A percentile compares a stretch with the other conserved stretches of the same genome.
Evolutionary conservation across 2,329 filamentous ascomycete species (phyloP).

Genomic region (Calonectria leucothoes): DNA sequence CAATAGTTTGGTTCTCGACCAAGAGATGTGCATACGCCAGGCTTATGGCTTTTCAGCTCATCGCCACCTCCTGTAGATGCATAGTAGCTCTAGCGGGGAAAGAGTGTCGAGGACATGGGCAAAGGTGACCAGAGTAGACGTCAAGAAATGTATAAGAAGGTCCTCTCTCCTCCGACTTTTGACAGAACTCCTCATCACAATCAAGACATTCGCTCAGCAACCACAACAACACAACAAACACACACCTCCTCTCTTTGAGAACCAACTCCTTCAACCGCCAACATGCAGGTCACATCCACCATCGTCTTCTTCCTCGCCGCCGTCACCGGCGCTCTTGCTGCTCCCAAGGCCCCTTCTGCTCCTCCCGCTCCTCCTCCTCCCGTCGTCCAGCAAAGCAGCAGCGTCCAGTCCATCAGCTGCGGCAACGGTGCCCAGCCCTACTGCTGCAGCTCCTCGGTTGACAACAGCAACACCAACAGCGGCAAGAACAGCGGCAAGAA

Average conservation of each 20-base stretch:
- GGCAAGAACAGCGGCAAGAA: not conserved
- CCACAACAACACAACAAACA: slow-evolving; percentile 14
- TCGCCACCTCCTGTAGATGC: not conserved
- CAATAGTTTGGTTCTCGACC: slow-evolving; percentile 17
- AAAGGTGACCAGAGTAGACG: not conserved
- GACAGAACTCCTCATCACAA: slow-evolving; percentile 24
- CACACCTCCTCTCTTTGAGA: slow-evolving; percentile 21
- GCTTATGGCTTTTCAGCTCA: not conserved
- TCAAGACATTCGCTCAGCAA: slow-evolving; percentile 19
- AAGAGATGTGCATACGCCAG: not conserved
- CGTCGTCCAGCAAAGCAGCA: not conserved
- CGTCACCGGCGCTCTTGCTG: slow-evolving; percentile 21
- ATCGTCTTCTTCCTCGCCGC: slow-evolving; percentile 13
- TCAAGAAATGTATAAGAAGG: slow-evolving; percentile 21
- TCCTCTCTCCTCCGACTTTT: not conserved
- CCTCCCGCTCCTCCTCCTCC: not conserved
- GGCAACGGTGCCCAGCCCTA: not conserved
- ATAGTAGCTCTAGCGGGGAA: not conserved
- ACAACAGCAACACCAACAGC: not conserved
- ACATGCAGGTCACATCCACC: slow-evolving; percentile 28
- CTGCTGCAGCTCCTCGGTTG: slow-evolving; percentile 20
- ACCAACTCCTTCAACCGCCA: slow-evolving; percentile 14
- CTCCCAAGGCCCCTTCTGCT: slow-evolving; percentile 8
- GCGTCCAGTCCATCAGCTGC: not conserved
- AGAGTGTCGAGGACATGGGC: fast-evolving